Conservation (phyloP, 192 early-diverging fungal genomes). For the Helicostylum pulchrum region DNA sequence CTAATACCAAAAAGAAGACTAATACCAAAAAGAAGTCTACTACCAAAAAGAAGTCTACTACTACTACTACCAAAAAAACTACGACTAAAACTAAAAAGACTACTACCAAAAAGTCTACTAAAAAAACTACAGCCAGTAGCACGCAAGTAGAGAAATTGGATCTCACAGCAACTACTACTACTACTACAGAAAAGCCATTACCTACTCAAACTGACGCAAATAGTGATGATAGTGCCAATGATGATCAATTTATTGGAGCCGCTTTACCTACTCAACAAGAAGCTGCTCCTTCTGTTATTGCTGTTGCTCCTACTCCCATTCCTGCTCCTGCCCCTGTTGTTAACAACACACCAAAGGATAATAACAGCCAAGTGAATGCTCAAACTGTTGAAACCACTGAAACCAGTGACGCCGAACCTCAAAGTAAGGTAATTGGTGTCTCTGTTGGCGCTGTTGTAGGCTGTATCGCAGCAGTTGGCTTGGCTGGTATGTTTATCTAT, state of each 20-base stretch:
- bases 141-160: neutral
- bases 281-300: neutral
- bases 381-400: conserved; percentile 13
- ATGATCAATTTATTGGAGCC: neutral
- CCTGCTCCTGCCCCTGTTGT: neutral
- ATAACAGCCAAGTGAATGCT: conserved; percentile 7
- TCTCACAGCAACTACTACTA: conserved; percentile 1
- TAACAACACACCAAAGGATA: neutral
- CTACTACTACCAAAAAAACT: conserved; percentile 3
- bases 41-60: conserved; percentile 2
- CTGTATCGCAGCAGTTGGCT: conserved; percentile 32
- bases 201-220: neutral
- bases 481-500: conserved; percentile 34
- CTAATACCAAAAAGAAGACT: neutral
- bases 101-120: conserved; percentile 9
- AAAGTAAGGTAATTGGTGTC: conserved; percentile 31
- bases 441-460: conserved; percentile 30
- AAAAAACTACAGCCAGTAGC: neutral
- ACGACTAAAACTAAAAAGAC: neutral
- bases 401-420: conserved; percentile 10
- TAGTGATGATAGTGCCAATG: neutral
- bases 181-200: neutral
- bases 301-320: neutral
- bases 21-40: conserved; percentile 3
- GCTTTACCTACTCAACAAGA: neutral